Conservation (phyloP, 257 asterid species). For the Solanum bukasovii region DNA sequence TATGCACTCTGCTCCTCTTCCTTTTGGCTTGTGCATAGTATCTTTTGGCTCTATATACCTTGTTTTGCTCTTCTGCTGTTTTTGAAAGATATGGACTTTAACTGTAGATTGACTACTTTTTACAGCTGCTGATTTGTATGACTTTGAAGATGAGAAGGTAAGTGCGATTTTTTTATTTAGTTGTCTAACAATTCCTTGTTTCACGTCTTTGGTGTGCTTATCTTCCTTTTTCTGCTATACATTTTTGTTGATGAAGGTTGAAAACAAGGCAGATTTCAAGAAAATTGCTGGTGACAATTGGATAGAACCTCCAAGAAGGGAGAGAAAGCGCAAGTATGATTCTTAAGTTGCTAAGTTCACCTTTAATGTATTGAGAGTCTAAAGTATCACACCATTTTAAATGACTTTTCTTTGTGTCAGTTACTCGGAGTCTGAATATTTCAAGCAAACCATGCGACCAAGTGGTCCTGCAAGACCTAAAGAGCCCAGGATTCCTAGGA, state of each 20-base stretch:
- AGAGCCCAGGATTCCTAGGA: slow-evolving; percentile 99
- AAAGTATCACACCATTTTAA: background rate
- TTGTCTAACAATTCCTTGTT: background rate
- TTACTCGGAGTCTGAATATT: slow-evolving; percentile 95
- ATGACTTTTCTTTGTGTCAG: slow-evolving; percentile 17
- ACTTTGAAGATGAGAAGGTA: slow-evolving; percentile 93
- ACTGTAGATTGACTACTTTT: slow-evolving; percentile 12
- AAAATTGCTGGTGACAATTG: slow-evolving; percentile 88
- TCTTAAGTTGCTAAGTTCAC: slow-evolving; percentile 1
- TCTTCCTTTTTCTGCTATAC: background rate
- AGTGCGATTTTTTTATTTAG: background rate
- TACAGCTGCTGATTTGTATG: slow-evolving; percentile 97
- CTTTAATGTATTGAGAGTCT: background rate
- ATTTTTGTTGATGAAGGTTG: slow-evolving; percentile 45
- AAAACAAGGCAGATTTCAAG: slow-evolving; percentile 84
- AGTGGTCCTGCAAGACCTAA: slow-evolving; percentile 90
- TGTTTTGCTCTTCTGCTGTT: slow-evolving; percentile 8
- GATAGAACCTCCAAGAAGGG: slow-evolving; percentile 91
- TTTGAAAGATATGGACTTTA: slow-evolving; percentile 8
- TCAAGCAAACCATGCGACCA: slow-evolving; percentile 99
- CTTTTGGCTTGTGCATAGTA: background rate
- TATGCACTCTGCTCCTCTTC: slow-evolving; percentile 26
- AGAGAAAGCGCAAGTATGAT: slow-evolving; percentile 93
- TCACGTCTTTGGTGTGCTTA: background rate
- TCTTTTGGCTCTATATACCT: background rate